Evolutionary conservation across 2,329 filamentous ascomycete species (phyloP), one percentile per base, ranked within the genome.

Genomic region (Hirsutella thompsonii): DNA sequence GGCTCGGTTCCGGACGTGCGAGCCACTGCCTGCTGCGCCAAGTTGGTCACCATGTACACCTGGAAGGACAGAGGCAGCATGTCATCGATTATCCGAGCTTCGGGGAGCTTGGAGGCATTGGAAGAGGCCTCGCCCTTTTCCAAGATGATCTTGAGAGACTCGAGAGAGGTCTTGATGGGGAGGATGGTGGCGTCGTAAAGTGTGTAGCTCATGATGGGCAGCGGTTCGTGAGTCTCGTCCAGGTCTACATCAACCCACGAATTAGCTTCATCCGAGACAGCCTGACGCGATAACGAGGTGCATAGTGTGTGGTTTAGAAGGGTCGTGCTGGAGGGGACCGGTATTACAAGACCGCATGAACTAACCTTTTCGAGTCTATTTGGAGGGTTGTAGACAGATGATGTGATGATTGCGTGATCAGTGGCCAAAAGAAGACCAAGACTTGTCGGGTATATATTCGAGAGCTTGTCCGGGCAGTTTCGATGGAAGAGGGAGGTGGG

Each of bases 51-150:
- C 42, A 59, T 49, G 46, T 47, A 44, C 42, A 68, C 52, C 51
- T 70, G 67, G 54, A 63, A 61, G 48, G 43, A 53, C 29, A 69
- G 51, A 39, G 63, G 59, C 8, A 60, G 55, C 67, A 70, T 70
- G 56, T 69, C 64, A 3, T 55, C 50, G 46, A 50, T 40, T 28
- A 69, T 51, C 32, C 55, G 55, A 26, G 58, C 55, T 4, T 50
- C 42, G 39, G 57, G 43, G 40, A 67, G 46, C 11, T 49, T 50
- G 37, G 55, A 53, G 26, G 54, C 51, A 20, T 53, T 53, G 47
- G 62, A 49, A 29, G 55, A 53, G 2, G 50, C 43, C 41, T 61
- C 57, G 40, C 53, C 60, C 53, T 63, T 61, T 26, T 54, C 53
- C 43, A 68, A 52, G 47, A 69, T 51, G 41, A 21, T 38, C 21